phyloP scores from a whole-genome alignment of 2,329 filamentous ascomycete genomes.

The Cordyceps tenuipes region DNA sequence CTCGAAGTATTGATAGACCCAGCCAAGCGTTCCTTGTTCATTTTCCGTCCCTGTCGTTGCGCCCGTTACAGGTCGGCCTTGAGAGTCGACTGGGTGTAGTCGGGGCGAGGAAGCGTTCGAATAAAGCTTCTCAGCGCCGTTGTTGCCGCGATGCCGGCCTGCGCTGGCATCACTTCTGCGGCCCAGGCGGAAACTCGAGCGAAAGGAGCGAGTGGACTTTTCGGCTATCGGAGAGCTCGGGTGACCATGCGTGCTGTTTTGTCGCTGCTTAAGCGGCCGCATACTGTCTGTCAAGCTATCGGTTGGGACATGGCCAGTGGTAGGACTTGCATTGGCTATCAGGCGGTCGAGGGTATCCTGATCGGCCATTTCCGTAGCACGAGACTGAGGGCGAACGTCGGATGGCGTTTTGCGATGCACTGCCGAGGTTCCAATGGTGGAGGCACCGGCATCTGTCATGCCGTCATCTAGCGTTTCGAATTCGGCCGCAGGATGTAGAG shows the following conservation, averaged over 20 bases:
- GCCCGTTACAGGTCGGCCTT: constrained; percentile 15
- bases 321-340: constrained; percentile 68
- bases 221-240: constrained; percentile 44
- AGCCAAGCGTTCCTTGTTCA: constrained; percentile 31
- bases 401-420: constrained; percentile 17
- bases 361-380: constrained; percentile 75
- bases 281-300: constrained; percentile 70
- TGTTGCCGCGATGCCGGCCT: constrained; percentile 45
- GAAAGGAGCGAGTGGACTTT: constrained; percentile 68
- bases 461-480: constrained; percentile 28
- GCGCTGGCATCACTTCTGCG: constrained; percentile 42
- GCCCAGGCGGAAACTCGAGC: constrained; percentile 64
- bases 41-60: constrained; percentile 19
- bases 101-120: constrained; percentile 70
- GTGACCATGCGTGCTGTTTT: constrained; percentile 21
- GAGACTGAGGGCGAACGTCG: constrained; percentile 55
- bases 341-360: constrained; percentile 61
- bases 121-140: constrained; percentile 74
- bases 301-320: constrained; percentile 44
- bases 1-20: constrained; percentile 86
- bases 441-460: constrained; percentile 37
- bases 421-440: constrained; percentile 31
- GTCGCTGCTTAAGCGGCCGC: constrained; percentile 56
- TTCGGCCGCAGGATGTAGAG: constrained; percentile 27
- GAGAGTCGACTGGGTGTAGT: constrained; percentile 41